These are phyloP conservation scores for Boletus insuetus DNA, from an alignment of 768 basidiomycete species.

Conservation along the genomic window DNA sequence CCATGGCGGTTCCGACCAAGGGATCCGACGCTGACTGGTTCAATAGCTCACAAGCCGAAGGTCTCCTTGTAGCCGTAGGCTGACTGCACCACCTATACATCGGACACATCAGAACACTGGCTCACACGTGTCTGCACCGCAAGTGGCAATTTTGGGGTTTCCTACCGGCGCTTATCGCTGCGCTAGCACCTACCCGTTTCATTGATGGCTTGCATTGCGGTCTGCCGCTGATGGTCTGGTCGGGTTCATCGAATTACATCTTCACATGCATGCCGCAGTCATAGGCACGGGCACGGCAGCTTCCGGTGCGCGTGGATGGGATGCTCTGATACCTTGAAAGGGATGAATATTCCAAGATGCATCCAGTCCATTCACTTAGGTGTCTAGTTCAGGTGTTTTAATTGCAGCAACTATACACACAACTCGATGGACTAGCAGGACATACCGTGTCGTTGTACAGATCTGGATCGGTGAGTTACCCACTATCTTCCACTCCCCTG, in stretches of 20 bases:
- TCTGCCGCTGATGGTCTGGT: neutral
- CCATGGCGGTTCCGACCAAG: neutral
- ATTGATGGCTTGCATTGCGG: neutral
- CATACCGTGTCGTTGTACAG: too few species aligned
- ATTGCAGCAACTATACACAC: neutral
- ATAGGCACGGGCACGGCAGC: conserved; percentile 1
- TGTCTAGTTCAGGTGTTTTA: neutral
- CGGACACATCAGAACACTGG: neutral
- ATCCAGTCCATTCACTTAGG: conserved; percentile 1
- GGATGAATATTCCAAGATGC: conserved; percentile 7
- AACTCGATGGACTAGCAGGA: too few species aligned
- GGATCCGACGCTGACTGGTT: neutral
- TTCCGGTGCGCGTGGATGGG: conserved; percentile 10
- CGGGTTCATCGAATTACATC: neutral
- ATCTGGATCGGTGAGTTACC: too few species aligned
- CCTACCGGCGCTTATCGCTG: too few species aligned
- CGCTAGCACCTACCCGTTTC: neutral
- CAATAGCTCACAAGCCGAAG: neutral
- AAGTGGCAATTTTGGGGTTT: neutral
- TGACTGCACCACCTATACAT: neutral
- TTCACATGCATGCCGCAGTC: neutral
- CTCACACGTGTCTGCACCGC: neutral
- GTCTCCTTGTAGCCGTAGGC: neutral
- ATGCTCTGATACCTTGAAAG: conserved; percentile 1
- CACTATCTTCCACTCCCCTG: too few species aligned